These are phyloP conservation scores for Plasmodium reichenowi DNA, from an alignment of 169 alveolate genomes.

Conservation along the genomic window DNA sequence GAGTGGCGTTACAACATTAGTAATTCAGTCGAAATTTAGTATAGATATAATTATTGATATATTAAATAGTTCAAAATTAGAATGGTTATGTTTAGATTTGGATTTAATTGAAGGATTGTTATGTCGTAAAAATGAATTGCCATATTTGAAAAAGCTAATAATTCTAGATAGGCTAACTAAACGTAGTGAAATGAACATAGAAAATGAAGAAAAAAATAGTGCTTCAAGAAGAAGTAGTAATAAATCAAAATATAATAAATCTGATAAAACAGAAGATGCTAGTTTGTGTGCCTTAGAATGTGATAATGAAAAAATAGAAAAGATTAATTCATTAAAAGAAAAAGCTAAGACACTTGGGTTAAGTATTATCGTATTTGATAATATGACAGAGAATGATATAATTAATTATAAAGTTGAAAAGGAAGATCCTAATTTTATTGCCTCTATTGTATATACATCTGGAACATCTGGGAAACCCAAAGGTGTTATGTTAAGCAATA, in stretches of 20 bases:
- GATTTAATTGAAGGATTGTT: not conserved
- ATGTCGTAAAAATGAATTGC: conserved; percentile 5
- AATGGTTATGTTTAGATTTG: conserved; percentile 58
- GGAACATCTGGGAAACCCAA: conserved; percentile 99
- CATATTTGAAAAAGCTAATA: conserved; percentile 38
- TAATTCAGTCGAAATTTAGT: conserved; percentile 67
- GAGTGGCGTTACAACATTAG: conserved; percentile 33
- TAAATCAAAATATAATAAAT: too few relatives aligned
- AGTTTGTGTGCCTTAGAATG: not conserved
- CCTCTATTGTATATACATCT: conserved; percentile 95
- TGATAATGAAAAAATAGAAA: not conserved
- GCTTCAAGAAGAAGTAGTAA: too few relatives aligned
- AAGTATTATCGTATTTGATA: not conserved
- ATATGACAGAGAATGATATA: not conserved
- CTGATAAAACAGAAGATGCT: not conserved
- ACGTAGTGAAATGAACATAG: not conserved
- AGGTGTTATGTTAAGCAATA: conserved; percentile 95
- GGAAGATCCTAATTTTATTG: conserved; percentile 83
- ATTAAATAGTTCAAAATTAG: conserved; percentile 28
- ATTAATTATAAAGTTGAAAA: not conserved
- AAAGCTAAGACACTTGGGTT: not conserved
- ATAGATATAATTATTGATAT: conserved; percentile 32
- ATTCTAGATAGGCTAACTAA: conserved; percentile 8
- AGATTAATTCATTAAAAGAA: not conserved
- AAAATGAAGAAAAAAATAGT: not conserved